Evolutionary conservation across 352 stramenopile species (phyloP), one percentile per base, ranked within the genome.

Genomic region (Plasmopara viticola): DNA sequence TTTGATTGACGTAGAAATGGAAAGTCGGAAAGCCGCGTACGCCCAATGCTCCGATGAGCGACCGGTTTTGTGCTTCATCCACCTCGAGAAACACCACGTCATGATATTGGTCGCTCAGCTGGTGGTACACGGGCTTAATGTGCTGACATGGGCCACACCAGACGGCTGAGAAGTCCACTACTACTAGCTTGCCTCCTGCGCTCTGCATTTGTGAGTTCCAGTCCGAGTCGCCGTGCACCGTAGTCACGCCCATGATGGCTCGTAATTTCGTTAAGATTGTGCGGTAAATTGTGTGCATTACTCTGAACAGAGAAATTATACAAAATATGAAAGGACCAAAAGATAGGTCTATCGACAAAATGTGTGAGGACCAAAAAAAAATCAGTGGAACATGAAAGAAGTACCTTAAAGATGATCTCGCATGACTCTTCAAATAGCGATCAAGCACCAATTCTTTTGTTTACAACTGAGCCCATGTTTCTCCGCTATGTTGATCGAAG

Each of bases 21-120:
- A 96, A 96, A 2, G 87, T 96, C 18, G 87, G 87, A 64, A 95
- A 96, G 25, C 81, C 84, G 13, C 76, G 74, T 28, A 96, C 82
- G 35, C 81, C 84, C 25, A 94, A 50, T 5, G 78, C 56, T 41
- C 68, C 40, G 58, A 96, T 91, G 30, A 96, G 62, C 51, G 89
- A 86, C 33, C 78, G 66, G 64, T 95, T 95, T 59, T 87, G 68
- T 28, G 70, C 87, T 64, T 96, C 83, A 38, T 92, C 80, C 41
- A 90, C 72, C 43, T 86, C 86, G 13, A 95, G 69, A 48, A 96
- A 96, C 44, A 95, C 79, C 30, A 95, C 87, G 59, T 95, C 85
- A 18, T 72, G 53, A 64, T 91, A 95, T 60, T 93, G 75, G 38
- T 64, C 58, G 40, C 83, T 88, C 37, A 89, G 78, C 56, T 88